Conservation (phyloP, 148 eudicot genomes). For the Simmondsia chinensis region DNA sequence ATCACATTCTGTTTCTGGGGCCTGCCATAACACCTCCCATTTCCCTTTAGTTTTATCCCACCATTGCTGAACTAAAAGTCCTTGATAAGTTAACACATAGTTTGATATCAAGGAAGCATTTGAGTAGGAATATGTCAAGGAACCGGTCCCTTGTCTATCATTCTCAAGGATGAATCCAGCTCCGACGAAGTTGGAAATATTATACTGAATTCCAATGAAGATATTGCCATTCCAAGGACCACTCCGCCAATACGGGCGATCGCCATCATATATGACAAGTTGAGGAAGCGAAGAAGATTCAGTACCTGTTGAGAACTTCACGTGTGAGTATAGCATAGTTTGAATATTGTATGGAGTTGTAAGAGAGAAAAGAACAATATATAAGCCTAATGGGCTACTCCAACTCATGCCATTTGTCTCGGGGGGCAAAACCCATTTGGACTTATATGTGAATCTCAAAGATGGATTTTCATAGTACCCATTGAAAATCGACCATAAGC, state of each 20-base stretch:
- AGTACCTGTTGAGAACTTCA: constrained; percentile 3
- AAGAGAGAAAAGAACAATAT: too few species aligned
- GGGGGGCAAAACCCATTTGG: too few species aligned
- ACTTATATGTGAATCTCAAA: too few species aligned
- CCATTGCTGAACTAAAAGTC: not conserved
- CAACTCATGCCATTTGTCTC: too few species aligned
- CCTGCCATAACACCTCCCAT: not conserved
- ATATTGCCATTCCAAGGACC: constrained; percentile 21
- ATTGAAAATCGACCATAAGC: constrained; percentile 7
- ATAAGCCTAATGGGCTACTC: too few species aligned
- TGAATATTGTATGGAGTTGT: too few species aligned
- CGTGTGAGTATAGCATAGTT: too few species aligned
- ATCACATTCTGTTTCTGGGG: constrained; percentile 3
- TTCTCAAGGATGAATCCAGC: constrained; percentile 9
- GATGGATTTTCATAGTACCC: too few species aligned
- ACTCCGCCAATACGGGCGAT: constrained; percentile 5
- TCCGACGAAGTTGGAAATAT: not conserved
- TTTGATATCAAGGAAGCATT: not conserved
- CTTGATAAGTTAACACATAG: constrained; percentile 1
- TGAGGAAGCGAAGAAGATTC: not conserved
- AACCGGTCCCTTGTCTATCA: constrained; percentile 1
- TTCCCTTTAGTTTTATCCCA: not conserved
- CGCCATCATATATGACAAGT: not conserved
- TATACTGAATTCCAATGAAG: constrained; percentile 5
- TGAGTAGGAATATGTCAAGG: not conserved